Evolutionary conservation across 176 grass and related monocot genomes (phyloP).

Genomic region (Oryza brachyantha): DNA sequence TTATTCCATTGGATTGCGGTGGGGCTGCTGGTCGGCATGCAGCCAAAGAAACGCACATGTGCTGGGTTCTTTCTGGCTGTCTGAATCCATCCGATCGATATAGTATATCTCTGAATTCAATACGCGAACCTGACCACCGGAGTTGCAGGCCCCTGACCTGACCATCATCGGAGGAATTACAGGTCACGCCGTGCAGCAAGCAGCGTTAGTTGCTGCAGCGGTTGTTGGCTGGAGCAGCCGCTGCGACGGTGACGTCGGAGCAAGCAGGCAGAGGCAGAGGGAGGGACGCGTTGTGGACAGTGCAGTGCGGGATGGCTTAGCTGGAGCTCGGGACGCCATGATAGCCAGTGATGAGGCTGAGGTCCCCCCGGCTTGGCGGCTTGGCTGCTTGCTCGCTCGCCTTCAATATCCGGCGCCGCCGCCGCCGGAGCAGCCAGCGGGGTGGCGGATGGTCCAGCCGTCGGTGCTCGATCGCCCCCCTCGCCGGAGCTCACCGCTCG

Average conservation of each 20-base stretch:
- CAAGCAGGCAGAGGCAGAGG: no score
- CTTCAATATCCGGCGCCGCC: neutral
- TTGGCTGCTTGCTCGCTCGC: neutral
- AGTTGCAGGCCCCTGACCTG: neutral
- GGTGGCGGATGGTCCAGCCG: neutral
- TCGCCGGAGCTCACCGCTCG: neutral
- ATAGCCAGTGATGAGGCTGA: neutral
- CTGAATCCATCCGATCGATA: no score
- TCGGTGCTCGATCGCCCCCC: neutral
- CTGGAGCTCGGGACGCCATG: slow-evolving; percentile 28
- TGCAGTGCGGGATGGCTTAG: neutral
- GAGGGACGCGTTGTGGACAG: no score
- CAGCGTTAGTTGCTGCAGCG: no score
- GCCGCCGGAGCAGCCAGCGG: no score
- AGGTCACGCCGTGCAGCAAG: neutral
- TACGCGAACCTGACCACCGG: neutral
- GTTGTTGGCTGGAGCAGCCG: neutral
- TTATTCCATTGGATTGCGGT: neutral
- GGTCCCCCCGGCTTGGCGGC: neutral
- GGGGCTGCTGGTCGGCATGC: neutral
- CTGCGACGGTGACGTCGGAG: neutral
- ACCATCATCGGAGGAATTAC: neutral
- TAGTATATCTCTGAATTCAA: neutral
- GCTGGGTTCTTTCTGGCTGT: neutral
- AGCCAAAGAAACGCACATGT: slow-evolving; percentile 6